Base-by-base conservation (phyloP, 139 green algal genomes). In the Limnomonas spitsbergensis region DNA sequence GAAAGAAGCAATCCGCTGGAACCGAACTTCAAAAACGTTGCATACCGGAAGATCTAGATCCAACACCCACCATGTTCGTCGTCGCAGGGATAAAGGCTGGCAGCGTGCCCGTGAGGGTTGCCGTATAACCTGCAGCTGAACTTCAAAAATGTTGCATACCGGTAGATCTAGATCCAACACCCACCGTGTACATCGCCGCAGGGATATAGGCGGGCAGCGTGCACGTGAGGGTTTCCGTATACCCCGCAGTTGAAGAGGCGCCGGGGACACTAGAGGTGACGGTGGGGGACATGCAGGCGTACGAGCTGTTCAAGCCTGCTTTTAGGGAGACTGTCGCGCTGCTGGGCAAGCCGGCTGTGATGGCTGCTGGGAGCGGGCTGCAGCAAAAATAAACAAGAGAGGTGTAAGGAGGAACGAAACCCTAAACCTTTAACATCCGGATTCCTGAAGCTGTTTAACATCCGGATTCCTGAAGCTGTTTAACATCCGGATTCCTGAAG, bases 211-310 rank as follows among this genome's bases (percentile, higher is more conserved):
- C 24, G 26, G 78, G 78, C 34, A 83, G 54, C 34, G 39, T 79
- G 72, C 78, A 83, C 31, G 26, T 79, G 2, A 83, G 39, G 0
- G 71, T 67, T 54, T 83, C 78, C 20, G 20, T 56, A 71, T 73
- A 77, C 40, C 34, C 35, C 20, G 1, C 2, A 9, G 38, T 38
- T 2, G 54, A 38, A 0, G 37, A 29, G 36, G 61, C 27, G 29
- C 26, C 9, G 56, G 53, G 31, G 31, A 38, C 34, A 61, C 14
- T 29, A 20, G 47, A 14, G 32, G 53, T 70, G 9, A 79, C 69
- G 29, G 78, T 82, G 38, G 78, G 56, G 2, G 31, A 29, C 14
- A 54, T 53, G 40, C 71, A 83, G 40, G 27, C 20, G 38, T 53
- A 72, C 9, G 61, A 36, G 27, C 26, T 72, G 26, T 20, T 24